A percentile compares a stretch with the other conserved stretches of the same genome.
Evolutionary conservation across 2,329 filamentous ascomycete genomes (phyloP).

Genomic region (Fusarium hainanense): DNA sequence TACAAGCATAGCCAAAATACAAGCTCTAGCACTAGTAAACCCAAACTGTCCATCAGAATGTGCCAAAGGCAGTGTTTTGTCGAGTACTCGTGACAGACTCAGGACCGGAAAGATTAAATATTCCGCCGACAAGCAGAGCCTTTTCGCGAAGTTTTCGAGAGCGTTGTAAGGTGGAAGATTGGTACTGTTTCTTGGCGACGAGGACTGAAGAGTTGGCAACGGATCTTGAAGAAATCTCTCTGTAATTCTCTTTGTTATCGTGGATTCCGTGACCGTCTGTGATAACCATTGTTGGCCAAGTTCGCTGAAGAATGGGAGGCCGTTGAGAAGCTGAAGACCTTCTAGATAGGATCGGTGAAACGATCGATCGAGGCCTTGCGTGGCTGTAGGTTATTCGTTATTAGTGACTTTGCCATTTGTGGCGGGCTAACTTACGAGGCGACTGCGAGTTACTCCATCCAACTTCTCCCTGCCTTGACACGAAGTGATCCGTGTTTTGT

Average conservation of each 20-base stretch:
- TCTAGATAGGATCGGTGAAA: not conserved
- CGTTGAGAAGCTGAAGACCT: not conserved
- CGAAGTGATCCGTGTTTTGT: fast-evolving
- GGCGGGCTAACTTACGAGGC: not conserved
- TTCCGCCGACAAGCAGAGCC: not conserved
- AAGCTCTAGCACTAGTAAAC: not conserved
- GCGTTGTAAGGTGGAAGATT: not conserved
- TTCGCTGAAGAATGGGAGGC: not conserved
- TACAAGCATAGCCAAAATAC: not conserved
- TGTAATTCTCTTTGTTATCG: not conserved
- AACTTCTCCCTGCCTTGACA: fast-evolving
- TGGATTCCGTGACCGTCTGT: not conserved
- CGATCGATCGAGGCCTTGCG: fast-evolving
- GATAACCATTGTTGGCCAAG: not conserved
- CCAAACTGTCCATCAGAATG: fast-evolving
- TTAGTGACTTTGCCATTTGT: no score
- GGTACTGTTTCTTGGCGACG: fast-evolving
- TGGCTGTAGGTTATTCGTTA: fast-evolving
- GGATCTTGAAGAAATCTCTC: not conserved
- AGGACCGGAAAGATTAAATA: not conserved
- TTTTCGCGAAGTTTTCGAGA: not conserved
- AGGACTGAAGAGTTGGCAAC: fast-evolving
- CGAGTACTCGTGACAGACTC: fast-evolving
- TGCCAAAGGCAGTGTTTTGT: not conserved
- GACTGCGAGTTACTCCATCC: fast-evolving